Evolutionary conservation across 2,329 filamentous ascomycete species (phyloP).

Genomic region (Trichoderma pleuroti): DNA sequence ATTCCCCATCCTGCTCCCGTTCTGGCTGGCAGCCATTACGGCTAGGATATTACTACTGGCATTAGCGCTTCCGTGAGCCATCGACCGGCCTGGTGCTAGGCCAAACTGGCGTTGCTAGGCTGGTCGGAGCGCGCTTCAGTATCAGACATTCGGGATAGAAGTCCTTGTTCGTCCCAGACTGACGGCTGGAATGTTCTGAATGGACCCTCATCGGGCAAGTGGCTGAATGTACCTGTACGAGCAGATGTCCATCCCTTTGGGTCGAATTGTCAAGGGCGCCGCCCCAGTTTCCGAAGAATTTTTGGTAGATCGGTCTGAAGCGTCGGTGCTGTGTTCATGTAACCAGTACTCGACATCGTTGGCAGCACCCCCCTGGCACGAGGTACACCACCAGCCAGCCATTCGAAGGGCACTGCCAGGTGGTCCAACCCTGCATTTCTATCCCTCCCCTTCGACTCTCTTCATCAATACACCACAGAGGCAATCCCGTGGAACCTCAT

Average conservation of each 20-base stretch:
- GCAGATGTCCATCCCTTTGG: neutral
- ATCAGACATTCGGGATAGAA: neutral
- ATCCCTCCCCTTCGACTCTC: neutral
- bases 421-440: neutral
- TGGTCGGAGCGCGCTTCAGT: neutral
- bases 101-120: conserved; percentile 6
- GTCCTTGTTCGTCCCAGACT: neutral
- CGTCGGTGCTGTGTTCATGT: neutral
- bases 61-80: conserved; percentile 14
- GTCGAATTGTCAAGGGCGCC: neutral
- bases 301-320: neutral
- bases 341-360: neutral
- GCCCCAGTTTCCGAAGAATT: neutral
- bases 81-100: neutral
- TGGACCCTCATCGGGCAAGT: neutral
- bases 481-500: neutral
- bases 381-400: neutral
- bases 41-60: conserved; percentile 5
- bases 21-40: neutral
- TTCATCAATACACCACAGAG: neutral
- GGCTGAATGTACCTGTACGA: neutral
- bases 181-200: conserved; percentile 2
- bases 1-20: conserved; percentile 1
- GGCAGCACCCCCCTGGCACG: neutral
- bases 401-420: neutral